Conservation (phyloP, 2,329 filamentous ascomycete genomes). For the Arachnomyces sp. region DNA sequence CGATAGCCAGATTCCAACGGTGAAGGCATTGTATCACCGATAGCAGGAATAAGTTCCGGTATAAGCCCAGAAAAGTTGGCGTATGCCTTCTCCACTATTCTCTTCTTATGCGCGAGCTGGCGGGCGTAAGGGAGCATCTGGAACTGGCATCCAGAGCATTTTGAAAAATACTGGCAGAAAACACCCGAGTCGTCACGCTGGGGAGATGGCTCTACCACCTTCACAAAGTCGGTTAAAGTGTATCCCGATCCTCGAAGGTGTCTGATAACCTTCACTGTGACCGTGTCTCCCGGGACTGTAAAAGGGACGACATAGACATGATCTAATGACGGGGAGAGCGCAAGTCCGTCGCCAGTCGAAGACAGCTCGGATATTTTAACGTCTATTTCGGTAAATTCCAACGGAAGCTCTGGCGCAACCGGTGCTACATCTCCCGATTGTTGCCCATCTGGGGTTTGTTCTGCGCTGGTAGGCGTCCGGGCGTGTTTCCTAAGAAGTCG, state of each 20-base stretch:
- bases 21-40: constrained; percentile 80
- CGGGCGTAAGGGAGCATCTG: constrained; percentile 90
- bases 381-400: constrained; percentile 62
- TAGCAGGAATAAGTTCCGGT: constrained; percentile 63
- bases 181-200: constrained; percentile 70
- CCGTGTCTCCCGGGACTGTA: constrained; percentile 73
- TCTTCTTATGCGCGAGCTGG: constrained; percentile 76
- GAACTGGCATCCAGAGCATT: constrained; percentile 89
- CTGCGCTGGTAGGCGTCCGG: constrained; percentile 17
- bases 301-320: constrained; percentile 85
- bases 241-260: constrained; percentile 61
- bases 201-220: constrained; percentile 64
- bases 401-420: constrained; percentile 13
- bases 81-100: constrained; percentile 85
- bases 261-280: constrained; percentile 69
- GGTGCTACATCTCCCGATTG: constrained; percentile 20
- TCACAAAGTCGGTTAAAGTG: constrained; percentile 73
- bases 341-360: constrained; percentile 87
- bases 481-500: constrained; percentile 26
- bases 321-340: constrained; percentile 56
- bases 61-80: constrained; percentile 80
- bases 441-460: constrained; percentile 18
- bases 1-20: constrained; percentile 89
- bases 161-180: constrained; percentile 76
- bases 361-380: constrained; percentile 76